Evolutionary conservation across 2,329 filamentous ascomycete genomes (phyloP).

Genomic region (Ceratocystis cubensis): DNA sequence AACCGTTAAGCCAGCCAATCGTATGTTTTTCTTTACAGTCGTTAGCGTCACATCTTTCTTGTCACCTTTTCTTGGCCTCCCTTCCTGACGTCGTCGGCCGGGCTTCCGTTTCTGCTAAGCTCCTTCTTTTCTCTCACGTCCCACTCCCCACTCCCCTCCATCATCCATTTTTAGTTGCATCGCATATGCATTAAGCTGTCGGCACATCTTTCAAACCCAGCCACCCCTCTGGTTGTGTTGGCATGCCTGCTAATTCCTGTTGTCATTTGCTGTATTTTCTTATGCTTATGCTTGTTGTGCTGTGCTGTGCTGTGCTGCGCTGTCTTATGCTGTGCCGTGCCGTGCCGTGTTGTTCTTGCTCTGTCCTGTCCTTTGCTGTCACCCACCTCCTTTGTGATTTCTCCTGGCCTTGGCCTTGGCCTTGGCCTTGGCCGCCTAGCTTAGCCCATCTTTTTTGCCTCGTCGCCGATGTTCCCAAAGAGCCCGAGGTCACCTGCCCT

Average conservation of each 20-base stretch:
- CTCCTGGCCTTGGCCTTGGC: not conserved
- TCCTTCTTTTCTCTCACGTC: not conserved
- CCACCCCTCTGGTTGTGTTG: not conserved
- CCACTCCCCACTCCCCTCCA: not conserved
- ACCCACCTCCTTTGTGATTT: not conserved
- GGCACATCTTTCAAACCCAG: conserved; percentile 1
- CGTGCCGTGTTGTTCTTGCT: not conserved
- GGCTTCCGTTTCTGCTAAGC: not conserved
- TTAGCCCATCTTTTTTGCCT: not conserved
- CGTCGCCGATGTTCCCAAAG: too few relatives aligned
- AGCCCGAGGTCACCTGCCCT: too few relatives aligned
- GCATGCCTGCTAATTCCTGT: not conserved
- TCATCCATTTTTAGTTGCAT: conserved; percentile 1
- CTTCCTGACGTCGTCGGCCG: not conserved
- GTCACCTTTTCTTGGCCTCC: conserved; percentile 3
- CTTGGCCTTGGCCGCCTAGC: not conserved
- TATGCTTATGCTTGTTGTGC: not conserved
- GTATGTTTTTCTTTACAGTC: not conserved
- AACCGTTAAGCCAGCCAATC: conserved; percentile 1
- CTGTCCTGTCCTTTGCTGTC: not conserved
- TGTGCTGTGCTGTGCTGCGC: not conserved
- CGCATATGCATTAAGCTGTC: conserved; percentile 3
- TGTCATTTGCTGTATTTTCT: not conserved
- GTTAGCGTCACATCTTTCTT: not conserved
- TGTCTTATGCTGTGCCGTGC: not conserved